Evolutionary conservation across 2,329 filamentous ascomycete species (phyloP).

Genomic region (Calycina herbarum): DNA sequence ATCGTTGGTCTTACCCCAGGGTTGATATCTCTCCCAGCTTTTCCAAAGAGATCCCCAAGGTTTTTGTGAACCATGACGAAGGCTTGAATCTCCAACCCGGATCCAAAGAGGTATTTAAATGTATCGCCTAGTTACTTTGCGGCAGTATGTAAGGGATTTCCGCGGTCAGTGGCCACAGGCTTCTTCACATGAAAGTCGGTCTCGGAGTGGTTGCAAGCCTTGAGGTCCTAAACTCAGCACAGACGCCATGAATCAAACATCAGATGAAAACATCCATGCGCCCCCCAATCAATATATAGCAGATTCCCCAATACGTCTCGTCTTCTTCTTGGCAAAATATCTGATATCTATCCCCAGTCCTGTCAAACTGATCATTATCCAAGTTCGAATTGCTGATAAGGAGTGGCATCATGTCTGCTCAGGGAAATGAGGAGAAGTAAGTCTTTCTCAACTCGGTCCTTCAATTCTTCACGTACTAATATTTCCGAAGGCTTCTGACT

Average conservation of each 20-base stretch:
- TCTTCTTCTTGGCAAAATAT: not conserved
- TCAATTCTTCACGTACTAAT: not conserved
- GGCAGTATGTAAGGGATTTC: too few relatives aligned
- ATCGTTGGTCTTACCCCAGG: too few relatives aligned
- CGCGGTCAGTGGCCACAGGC: not conserved
- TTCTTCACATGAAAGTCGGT: not conserved
- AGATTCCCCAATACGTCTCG: not conserved
- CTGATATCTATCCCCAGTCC: not conserved
- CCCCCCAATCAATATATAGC: not conserved
- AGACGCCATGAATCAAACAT: not conserved
- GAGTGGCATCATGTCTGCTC: not conserved
- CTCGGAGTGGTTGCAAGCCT: not conserved
- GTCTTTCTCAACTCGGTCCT: not conserved
- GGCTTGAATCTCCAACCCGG: not conserved
- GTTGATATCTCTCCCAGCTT: not conserved
- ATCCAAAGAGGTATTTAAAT: not conserved
- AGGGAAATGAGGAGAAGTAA: not conserved
- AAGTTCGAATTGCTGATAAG: not conserved
- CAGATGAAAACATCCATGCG: not conserved
- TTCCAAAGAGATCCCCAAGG: not conserved
- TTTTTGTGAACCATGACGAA: not conserved
- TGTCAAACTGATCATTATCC: not conserved
- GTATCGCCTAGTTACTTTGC: not conserved
- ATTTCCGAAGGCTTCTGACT: not conserved
- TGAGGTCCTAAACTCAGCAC: not conserved